These are phyloP conservation scores for Adansonia rubrostipa DNA, from an alignment of 441 rosid species.

Conservation along the genomic window DNA sequence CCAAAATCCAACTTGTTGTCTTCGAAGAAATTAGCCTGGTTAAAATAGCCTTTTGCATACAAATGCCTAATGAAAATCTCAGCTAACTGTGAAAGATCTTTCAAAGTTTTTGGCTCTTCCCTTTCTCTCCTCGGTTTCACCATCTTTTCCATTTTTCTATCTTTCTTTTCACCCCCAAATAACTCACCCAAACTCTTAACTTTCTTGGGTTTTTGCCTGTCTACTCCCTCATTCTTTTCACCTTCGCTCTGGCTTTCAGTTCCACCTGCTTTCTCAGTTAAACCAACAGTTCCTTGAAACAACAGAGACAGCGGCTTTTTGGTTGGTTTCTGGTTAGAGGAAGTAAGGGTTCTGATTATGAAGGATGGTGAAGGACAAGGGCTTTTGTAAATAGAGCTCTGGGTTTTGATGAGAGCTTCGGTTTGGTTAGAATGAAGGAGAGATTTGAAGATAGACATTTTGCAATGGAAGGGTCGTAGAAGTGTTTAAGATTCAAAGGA, in stretches of 20 bases:
- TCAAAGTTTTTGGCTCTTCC: slow-evolving; percentile 36
- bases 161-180: slow-evolving; percentile 23
- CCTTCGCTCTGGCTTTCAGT: slow-evolving; percentile 23
- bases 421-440: background rate
- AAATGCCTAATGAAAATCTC: slow-evolving; percentile 56
- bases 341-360: slow-evolving; percentile 30
- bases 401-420: slow-evolving; percentile 33
- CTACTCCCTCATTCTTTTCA: slow-evolving; percentile 23
- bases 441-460: slow-evolving; percentile 26
- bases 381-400: slow-evolving; percentile 18
- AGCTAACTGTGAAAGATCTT: slow-evolving; percentile 61
- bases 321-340: slow-evolving; percentile 27
- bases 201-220: slow-evolving; percentile 17
- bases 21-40: slow-evolving; percentile 59
- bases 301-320: slow-evolving; percentile 42
- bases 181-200: slow-evolving; percentile 35
- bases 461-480: background rate
- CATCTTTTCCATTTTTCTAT: background rate
- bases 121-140: slow-evolving; percentile 13
- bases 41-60: slow-evolving; percentile 61
- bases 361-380: slow-evolving; percentile 13
- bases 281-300: slow-evolving; percentile 59
- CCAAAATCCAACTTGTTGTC: slow-evolving; percentile 46
- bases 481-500: slow-evolving; percentile 4
- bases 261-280: slow-evolving; percentile 42